Evolutionary conservation across 345 rosid species (phyloP), one percentile per base, ranked within the genome.

Genomic region (Gossypium thurberi): DNA sequence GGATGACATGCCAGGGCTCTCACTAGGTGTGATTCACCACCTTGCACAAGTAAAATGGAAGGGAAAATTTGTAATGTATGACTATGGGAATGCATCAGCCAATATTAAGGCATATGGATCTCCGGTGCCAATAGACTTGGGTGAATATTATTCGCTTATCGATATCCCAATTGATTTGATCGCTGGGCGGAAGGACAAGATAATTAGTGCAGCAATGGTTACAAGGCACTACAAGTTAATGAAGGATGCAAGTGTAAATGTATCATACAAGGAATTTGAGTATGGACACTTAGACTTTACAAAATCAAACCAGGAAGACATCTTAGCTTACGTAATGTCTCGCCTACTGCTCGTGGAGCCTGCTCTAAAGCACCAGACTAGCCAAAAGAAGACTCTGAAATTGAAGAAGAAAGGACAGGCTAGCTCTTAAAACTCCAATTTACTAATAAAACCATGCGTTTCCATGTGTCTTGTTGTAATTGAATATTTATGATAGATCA

Each of bases 221-320:
- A 88, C 73, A 78, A 85, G 85, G 76, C 99, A 95, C 79, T 92
- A 95, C 25, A 84, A 76, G 62, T 63, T 88, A 77, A 89, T 95
- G 97, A 88, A 81, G 78, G 89, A 89, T 14, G 80, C 87, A 0
- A 87, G 79, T 1, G 94, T 90, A 6, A 89, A 92, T 28, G 96
- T 84, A n/a, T 87, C 99, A 0, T 91, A 82, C 71, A 82, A 53
- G 0, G 98, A 90, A 79, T 88, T 82, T 40, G 96, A 92, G 80
- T 95, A 92, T 72, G 99, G 90, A n/a, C 99, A 92, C 80, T 79
- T 92, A 80, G 99, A 95, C 83, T 92, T 95, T 85, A 95, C 92
- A 10, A 90, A 90, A 74, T 88, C 98, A 10, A 94, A 92, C 80
- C 90, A 80, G 0, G 97, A 95, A 81, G 99, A 95, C 73, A 82